These are phyloP conservation scores for Beauveria sp. DNA, from an alignment of 2,329 filamentous ascomycete genomes.

Conservation along the genomic window DNA sequence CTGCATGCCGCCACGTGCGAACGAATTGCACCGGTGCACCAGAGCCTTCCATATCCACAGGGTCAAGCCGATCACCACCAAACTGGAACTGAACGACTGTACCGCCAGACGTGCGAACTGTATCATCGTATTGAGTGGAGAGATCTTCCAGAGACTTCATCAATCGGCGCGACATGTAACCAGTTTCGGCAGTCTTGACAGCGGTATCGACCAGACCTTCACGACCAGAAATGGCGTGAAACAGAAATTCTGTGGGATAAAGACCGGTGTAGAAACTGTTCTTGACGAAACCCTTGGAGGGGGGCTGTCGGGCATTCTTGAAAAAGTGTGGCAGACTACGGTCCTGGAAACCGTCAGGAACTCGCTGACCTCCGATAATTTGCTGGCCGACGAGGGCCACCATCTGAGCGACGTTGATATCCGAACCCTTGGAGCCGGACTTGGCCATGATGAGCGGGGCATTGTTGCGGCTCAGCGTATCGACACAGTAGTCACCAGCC, in stretches of 20 bases:
- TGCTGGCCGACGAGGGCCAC: conserved; percentile 95
- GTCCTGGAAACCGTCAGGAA: conserved; percentile 93
- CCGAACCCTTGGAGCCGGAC: conserved; percentile 92
- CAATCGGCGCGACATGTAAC: conserved; percentile 95
- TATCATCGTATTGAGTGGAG: conserved; percentile 88
- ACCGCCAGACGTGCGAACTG: conserved; percentile 82
- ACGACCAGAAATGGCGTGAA: conserved; percentile 96
- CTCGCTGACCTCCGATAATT: conserved; percentile 89
- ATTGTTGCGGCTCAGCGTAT: conserved; percentile 83
- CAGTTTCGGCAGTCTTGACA: conserved; percentile 97
- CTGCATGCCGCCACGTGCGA: conserved; percentile 77
- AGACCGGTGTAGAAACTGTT: conserved; percentile 97
- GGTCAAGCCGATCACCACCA: conserved; percentile 90
- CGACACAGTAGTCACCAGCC: conserved; percentile 85
- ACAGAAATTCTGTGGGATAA: conserved; percentile 86
- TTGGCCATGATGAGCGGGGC: conserved; percentile 94
- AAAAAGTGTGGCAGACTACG: conserved; percentile 91
- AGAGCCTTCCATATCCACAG: conserved; percentile 94
- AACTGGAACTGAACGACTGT: conserved; percentile 96
- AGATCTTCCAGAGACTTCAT: conserved; percentile 98
- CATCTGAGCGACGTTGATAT: conserved; percentile 99
- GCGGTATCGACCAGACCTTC: conserved; percentile 98
- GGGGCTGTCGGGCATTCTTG: conserved; percentile 85
- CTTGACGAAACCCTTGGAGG: conserved; percentile 90
- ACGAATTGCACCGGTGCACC: conserved; percentile 89